Base-by-base conservation (phyloP, 805 yeast species). In the Saccharomyces kudriavzevii region DNA sequence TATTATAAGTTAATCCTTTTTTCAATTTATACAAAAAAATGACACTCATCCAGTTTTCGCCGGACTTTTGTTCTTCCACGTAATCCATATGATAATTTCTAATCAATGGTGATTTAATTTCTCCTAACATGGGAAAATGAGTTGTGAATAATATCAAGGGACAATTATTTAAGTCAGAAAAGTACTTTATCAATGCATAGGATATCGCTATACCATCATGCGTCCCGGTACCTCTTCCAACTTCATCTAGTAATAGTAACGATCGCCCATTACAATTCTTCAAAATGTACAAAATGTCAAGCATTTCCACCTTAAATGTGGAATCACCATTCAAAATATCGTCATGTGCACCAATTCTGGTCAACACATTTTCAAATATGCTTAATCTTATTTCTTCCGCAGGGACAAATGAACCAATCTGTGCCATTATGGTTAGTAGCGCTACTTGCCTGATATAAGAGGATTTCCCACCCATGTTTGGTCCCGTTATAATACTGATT, bases 241-340 rank as follows among this genome's bases (percentile, higher is more conserved):
- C 80, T 69, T 94, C 99, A 70, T 94, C 99, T 57, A 94, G 85
- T 24, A 94, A 83, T 50, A 94, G 83, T 54, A 94, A 76, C 5
- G 97, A 89, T 56, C 87, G 84, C 29, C 75, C 70, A 0, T 94
- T 84, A 1, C 96, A 91, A 6, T 87, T 81, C 55, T 87, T 83
- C 54, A 94, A 75, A 59, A 94, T 92, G 1, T 92, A 82, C 0
- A 96, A 85, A 51, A 96, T 89, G 64, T 94, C 99, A 51, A 89
- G 75, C 97, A 94, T 90, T 69, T 94, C 99, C 27, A 96, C 88
- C 88, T 88, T 87, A 64, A 91, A 90, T 0, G 96, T 90, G 0
- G 96, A 87, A 60, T 87, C 82, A 1, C 94, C 92, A 24, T 74
- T 74, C 49, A 89, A 60, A 47, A 90, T 74, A 61, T 89, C 81